phyloP scores from a whole-genome alignment of 345 rosid genomes.

The Carallia pectinifolia region DNA sequence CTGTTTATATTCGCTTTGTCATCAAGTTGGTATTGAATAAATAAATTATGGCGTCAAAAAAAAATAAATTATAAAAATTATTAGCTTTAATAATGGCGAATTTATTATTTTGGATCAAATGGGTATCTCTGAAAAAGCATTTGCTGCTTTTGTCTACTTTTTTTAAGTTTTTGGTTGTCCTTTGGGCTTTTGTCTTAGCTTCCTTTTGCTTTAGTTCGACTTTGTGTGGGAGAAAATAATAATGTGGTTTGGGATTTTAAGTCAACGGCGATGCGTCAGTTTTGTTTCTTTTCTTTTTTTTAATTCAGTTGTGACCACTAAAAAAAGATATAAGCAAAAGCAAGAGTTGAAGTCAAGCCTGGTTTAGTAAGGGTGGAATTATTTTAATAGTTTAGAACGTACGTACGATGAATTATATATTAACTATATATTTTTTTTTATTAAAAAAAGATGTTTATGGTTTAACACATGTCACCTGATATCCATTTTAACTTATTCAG shows the following conservation, averaged over 20 bases:
- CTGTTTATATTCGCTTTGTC: neutral
- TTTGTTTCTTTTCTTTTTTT: neutral
- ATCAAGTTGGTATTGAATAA: neutral
- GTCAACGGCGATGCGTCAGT: constrained; percentile 31
- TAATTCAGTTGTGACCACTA: neutral
- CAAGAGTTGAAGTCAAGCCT: too few relatives aligned
- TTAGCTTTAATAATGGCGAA: constrained; percentile 5
- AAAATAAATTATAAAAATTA: constrained; percentile 1
- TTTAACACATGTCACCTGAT: too few relatives aligned
- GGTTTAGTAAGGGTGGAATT: too few relatives aligned
- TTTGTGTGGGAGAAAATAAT: neutral
- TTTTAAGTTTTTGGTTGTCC: too few relatives aligned
- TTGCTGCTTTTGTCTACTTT: neutral
- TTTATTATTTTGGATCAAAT: neutral
- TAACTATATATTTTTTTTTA: too few relatives aligned
- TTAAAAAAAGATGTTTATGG: too few relatives aligned
- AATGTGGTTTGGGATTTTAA: constrained; percentile 20
- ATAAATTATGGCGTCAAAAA: neutral
- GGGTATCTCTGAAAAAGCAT: neutral
- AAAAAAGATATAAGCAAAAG: neutral
- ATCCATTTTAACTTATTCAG: too few relatives aligned
- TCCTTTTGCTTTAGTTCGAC: neutral
- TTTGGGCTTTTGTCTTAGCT: too few relatives aligned
- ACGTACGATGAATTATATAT: too few relatives aligned
- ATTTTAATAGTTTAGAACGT: too few relatives aligned